Base-by-base conservation (phyloP, 208 protist genomes). In the Wallacemonas sp. region DNA sequence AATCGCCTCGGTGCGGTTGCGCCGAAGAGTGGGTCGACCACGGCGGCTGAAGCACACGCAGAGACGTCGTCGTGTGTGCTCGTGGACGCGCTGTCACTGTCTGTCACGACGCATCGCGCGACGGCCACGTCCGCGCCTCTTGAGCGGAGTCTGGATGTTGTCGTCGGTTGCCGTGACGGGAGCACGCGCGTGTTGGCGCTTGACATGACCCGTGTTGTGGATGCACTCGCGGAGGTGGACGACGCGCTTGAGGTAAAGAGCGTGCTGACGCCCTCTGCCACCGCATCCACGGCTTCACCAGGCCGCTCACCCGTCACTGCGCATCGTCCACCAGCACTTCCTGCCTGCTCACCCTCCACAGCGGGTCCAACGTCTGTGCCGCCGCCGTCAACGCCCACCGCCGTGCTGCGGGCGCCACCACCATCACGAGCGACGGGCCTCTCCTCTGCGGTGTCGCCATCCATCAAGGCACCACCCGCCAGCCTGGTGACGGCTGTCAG, bases 151-250 rank as follows among this genome's bases (percentile, higher is more conserved):
- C 45, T 79, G 26, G 34, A 32, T 0, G 22, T 76, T n/a, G 33
- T 65, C n/a, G 58, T 72, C 19, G 68, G 67, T 15, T 46, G 68
- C 29, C 52, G 59, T 44, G 74, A 76, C 44, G 53, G 57, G 13
- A 72, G 68, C 22, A 52, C 60, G 38, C 68, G 69, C 15, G 44
- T 80, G 50, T 54, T 76, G 19, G 44, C 61, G 3, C 21, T 73
- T 0, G 57, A 3, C 5, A 57, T 57, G 13, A 2, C 9, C 9
- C 27, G 46, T 15, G 42, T 37, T 8, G 4, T 22, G 26, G 42
- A 15, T 17, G 44, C 27, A 37, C 22, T 45, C 22, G 37, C 36
- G 15, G 67, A 67, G 27, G 48, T 55, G 12, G 37, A 48, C 32
- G 45, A 58, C 19, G 59, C 37, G 26, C 30, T 39, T 2, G 36